Conservation (phyloP, 257 asterid species). For the Nicotiana obtusifolia region DNA sequence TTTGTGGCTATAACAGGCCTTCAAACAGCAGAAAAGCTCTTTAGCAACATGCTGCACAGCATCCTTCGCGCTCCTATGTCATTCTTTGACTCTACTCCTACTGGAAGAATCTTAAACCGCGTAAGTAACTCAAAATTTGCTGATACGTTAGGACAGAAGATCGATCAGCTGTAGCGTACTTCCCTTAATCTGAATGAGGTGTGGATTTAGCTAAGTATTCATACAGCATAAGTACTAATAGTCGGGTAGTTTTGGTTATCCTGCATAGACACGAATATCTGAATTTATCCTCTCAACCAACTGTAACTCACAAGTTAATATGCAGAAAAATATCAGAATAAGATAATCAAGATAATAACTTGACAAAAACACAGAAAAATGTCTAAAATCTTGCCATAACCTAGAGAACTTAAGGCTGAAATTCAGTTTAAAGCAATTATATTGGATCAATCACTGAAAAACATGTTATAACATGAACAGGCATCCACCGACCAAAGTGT, state of each 20-base stretch:
- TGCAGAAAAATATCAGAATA: neutral
- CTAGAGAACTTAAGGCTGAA: neutral
- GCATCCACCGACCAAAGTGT: slow-evolving; percentile 89
- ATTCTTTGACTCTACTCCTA: slow-evolving; percentile 90
- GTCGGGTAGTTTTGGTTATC: neutral
- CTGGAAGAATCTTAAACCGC: slow-evolving; percentile 85
- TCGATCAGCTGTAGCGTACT: neutral
- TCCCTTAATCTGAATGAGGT: neutral
- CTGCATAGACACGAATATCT: neutral
- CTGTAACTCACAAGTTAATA: neutral
- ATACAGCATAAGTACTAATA: neutral
- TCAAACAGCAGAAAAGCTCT: slow-evolving; percentile 69
- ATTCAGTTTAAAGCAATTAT: neutral
- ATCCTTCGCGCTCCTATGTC: slow-evolving; percentile 82
- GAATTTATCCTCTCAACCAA: neutral
- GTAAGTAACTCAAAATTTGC: slow-evolving; percentile 28
- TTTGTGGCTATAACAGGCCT: slow-evolving; percentile 65
- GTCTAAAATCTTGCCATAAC: neutral
- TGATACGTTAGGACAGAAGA: neutral
- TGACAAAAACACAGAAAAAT: neutral
- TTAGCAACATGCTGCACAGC: slow-evolving; percentile 69
- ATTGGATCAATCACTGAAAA: neutral
- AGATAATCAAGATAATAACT: neutral
- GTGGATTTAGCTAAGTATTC: slow-evolving; percentile 4
- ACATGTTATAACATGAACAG: slow-evolving; percentile 27